These are phyloP conservation scores for Termitomyces sp. DNA, from an alignment of 768 basidiomycete genomes.

Conservation along the genomic window DNA sequence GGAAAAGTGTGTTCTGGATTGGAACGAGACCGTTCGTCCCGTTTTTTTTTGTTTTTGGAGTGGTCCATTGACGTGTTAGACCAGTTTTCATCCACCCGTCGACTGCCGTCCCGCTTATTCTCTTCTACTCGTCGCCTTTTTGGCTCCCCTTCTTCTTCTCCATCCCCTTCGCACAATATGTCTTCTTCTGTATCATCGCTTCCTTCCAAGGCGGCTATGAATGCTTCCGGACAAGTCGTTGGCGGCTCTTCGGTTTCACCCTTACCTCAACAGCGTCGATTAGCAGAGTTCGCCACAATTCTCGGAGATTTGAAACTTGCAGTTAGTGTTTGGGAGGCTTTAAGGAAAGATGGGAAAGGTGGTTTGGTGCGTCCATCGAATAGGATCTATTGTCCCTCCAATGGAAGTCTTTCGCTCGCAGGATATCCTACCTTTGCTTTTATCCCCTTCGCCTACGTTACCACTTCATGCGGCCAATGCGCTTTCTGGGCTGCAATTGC, in stretches of 20 bases:
- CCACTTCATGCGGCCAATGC: constrained; percentile 61
- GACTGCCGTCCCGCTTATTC: constrained; percentile 82
- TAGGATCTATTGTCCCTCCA: neutral
- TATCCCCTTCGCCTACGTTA: constrained; percentile 62
- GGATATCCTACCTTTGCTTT: constrained; percentile 80
- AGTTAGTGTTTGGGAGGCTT: constrained; percentile 75
- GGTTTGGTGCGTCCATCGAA: constrained; percentile 62
- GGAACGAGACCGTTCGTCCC: constrained; percentile 75
- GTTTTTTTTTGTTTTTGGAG: neutral
- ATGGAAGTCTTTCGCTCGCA: constrained; percentile 21
- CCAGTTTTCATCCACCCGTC: constrained; percentile 69
- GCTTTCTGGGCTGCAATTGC: constrained; percentile 43
- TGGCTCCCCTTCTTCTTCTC: constrained; percentile 54
- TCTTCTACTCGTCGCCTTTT: constrained; percentile 83
- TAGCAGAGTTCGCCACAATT: constrained; percentile 94
- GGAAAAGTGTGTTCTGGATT: constrained; percentile 90
- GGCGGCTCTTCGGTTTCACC: constrained; percentile 25
- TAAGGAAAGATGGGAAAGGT: constrained; percentile 83
- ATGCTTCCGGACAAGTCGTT: constrained; percentile 23
- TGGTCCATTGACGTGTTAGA: constrained; percentile 6
- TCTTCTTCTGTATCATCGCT: constrained; percentile 41
- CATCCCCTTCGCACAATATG: constrained; percentile 35
- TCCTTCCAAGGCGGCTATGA: constrained; percentile 34
- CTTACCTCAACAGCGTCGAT: constrained; percentile 73
- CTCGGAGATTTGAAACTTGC: constrained; percentile 89